A percentile compares a stretch with the other conserved stretches of the same genome.
These are phyloP conservation scores for Eucalyptus marginata DNA, from an alignment of 345 rosid genomes.

Conservation along the genomic window DNA sequence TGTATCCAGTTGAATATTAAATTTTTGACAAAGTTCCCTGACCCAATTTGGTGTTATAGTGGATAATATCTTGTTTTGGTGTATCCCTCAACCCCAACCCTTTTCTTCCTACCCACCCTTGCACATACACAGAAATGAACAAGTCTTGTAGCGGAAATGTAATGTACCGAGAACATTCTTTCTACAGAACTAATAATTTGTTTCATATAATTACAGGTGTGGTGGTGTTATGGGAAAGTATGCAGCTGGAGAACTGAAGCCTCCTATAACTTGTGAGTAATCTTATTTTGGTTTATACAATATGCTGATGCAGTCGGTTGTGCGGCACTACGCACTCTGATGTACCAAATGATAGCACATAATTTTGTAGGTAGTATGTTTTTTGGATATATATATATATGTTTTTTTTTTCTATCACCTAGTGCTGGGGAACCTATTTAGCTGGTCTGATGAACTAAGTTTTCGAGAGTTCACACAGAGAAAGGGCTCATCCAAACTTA, in stretches of 20 bases:
- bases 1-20: not conserved
- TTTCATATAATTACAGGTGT: constrained; percentile 44
- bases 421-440: not conserved
- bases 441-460: not conserved
- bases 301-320: not conserved
- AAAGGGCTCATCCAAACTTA: not conserved
- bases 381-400: no score
- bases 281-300: not conserved
- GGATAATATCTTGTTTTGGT: not conserved
- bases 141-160: not conserved
- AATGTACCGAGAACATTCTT: not conserved
- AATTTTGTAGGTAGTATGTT: not conserved
- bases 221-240: constrained; percentile 99
- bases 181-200: not conserved
- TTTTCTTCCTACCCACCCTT: not conserved
- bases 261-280: constrained; percentile 75
- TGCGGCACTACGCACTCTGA: not conserved
- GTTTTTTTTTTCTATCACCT: not conserved
- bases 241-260: constrained; percentile 97
- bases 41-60: not conserved
- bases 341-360: not conserved
- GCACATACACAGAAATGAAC: not conserved
- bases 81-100: not conserved
- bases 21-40: not conserved
- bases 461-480: not conserved